Conservation (phyloP, 1,284 basidiomycete species). For the Mrakiaceae sp. region DNA sequence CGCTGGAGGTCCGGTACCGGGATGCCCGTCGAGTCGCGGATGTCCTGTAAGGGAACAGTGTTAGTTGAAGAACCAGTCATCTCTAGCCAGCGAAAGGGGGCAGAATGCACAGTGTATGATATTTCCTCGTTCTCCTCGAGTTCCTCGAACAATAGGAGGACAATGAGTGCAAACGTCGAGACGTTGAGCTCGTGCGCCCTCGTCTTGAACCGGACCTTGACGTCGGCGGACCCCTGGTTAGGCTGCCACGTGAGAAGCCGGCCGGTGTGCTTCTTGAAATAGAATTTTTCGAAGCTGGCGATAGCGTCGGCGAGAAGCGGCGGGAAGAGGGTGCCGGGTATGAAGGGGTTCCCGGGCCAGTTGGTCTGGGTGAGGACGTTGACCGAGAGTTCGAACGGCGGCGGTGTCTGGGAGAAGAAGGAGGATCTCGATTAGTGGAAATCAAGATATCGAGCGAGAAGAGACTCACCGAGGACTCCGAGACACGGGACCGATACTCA, state of each 20-base stretch:
- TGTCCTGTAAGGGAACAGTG: conserved; percentile 34
- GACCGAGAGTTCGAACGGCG: conserved; percentile 67
- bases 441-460: background rate
- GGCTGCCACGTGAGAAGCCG: conserved; percentile 88
- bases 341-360: conserved; percentile 59
- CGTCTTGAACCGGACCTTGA: conserved; percentile 68
- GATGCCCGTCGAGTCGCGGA: conserved; percentile 53
- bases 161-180: conserved; percentile 77
- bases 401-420: conserved; percentile 39
- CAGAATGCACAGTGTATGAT: conserved; percentile 50
- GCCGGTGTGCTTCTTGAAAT: conserved; percentile 78
- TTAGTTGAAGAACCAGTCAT: background rate
- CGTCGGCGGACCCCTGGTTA: conserved; percentile 82
- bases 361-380: conserved; percentile 85
- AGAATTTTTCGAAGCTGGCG: conserved; percentile 78
- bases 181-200: conserved; percentile 84
- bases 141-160: conserved; percentile 79
- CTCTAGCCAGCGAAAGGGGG: background rate
- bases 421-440: conserved; percentile 23
- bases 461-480: conserved; percentile 44
- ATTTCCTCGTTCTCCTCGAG: conserved; percentile 55
- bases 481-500: conserved; percentile 54
- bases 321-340: conserved; percentile 50
- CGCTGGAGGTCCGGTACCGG: conserved; percentile 71
- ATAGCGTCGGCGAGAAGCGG: conserved; percentile 51